phyloP scores from a whole-genome alignment of 495 filamentous ascomycete species.

The Neurospora sp. region DNA sequence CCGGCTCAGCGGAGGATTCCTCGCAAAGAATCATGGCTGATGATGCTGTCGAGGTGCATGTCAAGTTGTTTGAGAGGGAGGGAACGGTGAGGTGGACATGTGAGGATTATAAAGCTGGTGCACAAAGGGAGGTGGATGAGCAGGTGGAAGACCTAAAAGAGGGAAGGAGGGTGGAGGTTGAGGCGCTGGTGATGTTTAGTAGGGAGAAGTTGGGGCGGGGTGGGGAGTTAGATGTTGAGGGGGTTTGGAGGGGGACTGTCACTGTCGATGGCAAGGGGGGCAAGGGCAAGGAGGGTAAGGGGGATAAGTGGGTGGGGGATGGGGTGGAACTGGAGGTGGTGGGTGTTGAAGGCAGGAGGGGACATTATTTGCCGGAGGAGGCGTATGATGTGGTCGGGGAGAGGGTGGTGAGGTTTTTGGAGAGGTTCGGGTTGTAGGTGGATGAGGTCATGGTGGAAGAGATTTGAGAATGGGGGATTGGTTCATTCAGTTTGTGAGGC shows the following conservation, averaged over 20 bases:
- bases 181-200: constrained; percentile 35
- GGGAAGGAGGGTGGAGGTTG: constrained; percentile 32
- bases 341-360: constrained; percentile 29
- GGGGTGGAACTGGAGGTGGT: constrained; percentile 15
- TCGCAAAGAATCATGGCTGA: constrained; percentile 6
- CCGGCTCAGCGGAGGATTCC: constrained; percentile 2
- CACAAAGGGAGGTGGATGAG: constrained; percentile 27
- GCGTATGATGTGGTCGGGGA: constrained; percentile 28
- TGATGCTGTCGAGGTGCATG: constrained; percentile 27
- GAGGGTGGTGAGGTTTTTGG: constrained; percentile 19
- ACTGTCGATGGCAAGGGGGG: too few relatives aligned
- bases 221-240: constrained; percentile 29
- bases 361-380: constrained; percentile 45
- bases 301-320: constrained; percentile 27
- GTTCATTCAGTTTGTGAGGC: neutral
- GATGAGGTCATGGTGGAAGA: neutral
- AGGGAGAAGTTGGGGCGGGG: constrained; percentile 28
- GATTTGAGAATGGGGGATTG: neutral
- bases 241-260: constrained; percentile 27
- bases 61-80: constrained; percentile 27
- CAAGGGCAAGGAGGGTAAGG: neutral
- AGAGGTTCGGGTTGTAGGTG: neutral
- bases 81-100: constrained; percentile 27
- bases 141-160: constrained; percentile 34
- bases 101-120: constrained; percentile 39